Evolutionary conservation across 305 asterid genomes (phyloP), one percentile per base, ranked within the genome.

Genomic region (Salvia sclarea): DNA sequence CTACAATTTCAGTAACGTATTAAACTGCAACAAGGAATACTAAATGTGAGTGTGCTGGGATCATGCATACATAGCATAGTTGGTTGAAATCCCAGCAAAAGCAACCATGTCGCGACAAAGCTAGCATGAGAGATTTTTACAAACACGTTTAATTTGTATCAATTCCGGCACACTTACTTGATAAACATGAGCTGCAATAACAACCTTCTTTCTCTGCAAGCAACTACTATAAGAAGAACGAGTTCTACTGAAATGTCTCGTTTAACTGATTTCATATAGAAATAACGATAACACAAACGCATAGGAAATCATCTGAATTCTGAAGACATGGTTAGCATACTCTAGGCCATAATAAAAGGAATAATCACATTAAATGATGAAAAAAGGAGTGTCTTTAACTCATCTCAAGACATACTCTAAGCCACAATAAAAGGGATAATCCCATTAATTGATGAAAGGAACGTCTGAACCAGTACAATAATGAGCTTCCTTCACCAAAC

Each of bases 401-500:
- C 30, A 28, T 28, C 33, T 28, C 0, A 28, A 1, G 4, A 28
- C 33, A 28, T 28, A 31, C 24, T 24, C 50, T 38, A 18, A 63
- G 75, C 52, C 71, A 48, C 22, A 38, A 40, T 2, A 48, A 65
- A 76, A 53, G 60, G 54, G 53, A 47, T 14, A 64, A 61, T 40
- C 71, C 60, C 67, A 73, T 58, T 60, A 59, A 59, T 35, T 52
- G 43, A 72, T 64, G 21, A 60, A 69, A 73, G 44, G 57, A 61
- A 64, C 59, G 49, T 43, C 73, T 48, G 25, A 50, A 62, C 55
- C 3, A 40, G 48, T 69, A 64, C 59, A 31, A 70, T 66, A 48
- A 11, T 49, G 71, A 44, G 55, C 37, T 74, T 61, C 76, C 75
- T 71, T 62, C 45, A 62, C 72, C 78, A 79, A 67, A 62, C 77